Evolutionary conservation across 352 stramenopile genomes (phyloP).

Genomic region (Phytophthora capsici): DNA sequence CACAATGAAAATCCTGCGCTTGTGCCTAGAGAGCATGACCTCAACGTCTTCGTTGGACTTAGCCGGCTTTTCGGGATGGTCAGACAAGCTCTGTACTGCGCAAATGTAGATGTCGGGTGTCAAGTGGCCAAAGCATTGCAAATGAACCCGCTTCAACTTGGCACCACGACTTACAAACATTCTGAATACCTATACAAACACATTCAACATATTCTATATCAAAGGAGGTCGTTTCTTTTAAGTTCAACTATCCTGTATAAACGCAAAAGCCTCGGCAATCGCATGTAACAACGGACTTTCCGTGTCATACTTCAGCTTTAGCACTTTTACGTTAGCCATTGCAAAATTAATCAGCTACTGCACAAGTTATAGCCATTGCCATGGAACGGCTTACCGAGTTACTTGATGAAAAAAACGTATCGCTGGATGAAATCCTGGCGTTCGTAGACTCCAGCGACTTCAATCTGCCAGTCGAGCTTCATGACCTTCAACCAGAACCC

Average conservation of each 20-base stretch:
- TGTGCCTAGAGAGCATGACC: not conserved
- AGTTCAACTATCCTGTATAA: not conserved
- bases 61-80: not conserved
- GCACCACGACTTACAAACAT: not conserved
- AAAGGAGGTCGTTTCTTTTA: not conserved
- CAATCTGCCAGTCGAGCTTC: not conserved
- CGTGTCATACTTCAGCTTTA: not conserved
- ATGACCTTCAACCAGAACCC: not conserved
- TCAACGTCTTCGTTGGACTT: constrained; percentile 10
- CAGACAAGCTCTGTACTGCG: not conserved
- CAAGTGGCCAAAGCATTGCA: constrained; percentile 1
- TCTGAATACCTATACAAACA: not conserved
- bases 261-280: not conserved
- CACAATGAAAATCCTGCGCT: constrained; percentile 11
- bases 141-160: not conserved
- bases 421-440: constrained; percentile 23
- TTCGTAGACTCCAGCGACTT: constrained; percentile 28
- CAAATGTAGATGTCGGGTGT: not conserved
- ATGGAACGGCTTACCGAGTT: constrained; percentile 11
- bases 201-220: not conserved
- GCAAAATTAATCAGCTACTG: constrained; percentile 4
- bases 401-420: not conserved
- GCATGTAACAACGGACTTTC: not conserved
- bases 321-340: constrained; percentile 2
- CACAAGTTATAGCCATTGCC: not conserved